Evolutionary conservation across 2,329 filamentous ascomycete species (phyloP).

Genomic region (Trichoderma gracile): DNA sequence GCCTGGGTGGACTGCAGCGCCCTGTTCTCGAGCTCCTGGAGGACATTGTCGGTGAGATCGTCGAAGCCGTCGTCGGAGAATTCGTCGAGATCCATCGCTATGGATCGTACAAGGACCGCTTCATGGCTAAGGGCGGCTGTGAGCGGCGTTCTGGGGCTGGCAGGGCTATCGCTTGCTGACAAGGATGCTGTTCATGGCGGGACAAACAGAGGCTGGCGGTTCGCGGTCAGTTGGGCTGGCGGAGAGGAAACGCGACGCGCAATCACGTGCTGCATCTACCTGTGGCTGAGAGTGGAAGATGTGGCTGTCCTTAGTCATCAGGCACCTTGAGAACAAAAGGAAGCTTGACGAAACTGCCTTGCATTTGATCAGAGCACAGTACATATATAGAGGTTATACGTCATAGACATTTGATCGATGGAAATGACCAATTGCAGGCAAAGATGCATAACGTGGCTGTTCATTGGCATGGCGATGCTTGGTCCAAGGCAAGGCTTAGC

Average conservation of each 20-base stretch:
- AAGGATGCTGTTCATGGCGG: constrained; percentile 4
- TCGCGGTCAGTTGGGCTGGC: neutral
- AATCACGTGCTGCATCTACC: constrained; percentile 33
- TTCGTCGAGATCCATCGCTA: constrained; percentile 51
- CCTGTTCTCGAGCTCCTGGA: constrained; percentile 64
- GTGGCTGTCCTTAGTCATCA: too few relatives aligned
- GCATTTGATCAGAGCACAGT: too few relatives aligned
- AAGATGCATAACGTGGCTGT: neutral
- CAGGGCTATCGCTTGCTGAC: neutral
- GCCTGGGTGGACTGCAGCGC: constrained; percentile 63
- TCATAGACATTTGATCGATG: neutral
- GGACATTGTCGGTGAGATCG: constrained; percentile 55
- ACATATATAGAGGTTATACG: too few relatives aligned
- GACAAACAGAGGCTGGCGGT: neutral
- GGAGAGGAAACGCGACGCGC: constrained; percentile 33
- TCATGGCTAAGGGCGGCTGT: constrained; percentile 26
- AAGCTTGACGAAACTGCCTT: too few relatives aligned
- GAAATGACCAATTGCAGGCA: neutral
- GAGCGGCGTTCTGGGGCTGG: neutral
- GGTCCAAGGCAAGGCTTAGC: neutral
- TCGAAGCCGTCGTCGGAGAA: constrained; percentile 67
- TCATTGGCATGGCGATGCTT: neutral
- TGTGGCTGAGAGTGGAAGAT: neutral
- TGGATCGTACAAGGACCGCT: constrained; percentile 24
- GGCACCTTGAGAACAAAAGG: too few relatives aligned